Conservation (phyloP, 2,329 filamentous ascomycete genomes). For the Stromatinia cepivora region DNA sequence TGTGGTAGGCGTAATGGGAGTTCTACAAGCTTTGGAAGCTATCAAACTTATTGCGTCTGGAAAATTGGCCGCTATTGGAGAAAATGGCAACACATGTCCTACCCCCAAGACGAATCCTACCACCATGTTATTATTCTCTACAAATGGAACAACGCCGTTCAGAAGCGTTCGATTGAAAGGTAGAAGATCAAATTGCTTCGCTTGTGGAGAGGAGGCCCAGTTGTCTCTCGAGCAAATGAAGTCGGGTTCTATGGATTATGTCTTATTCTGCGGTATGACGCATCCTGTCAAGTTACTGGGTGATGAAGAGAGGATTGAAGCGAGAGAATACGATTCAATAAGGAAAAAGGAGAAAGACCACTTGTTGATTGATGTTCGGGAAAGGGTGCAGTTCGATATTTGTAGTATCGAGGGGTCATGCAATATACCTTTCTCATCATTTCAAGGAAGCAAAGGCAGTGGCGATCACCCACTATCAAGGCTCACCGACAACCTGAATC, state of each 20-base stretch:
- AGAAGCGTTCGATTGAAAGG: conserved; percentile 73
- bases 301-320: conserved; percentile 67
- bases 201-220: conserved; percentile 65
- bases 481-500: conserved; percentile 45
- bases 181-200: conserved; percentile 69
- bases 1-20: conserved; percentile 90
- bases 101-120: conserved; percentile 28
- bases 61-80: conserved; percentile 28
- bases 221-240: conserved; percentile 64
- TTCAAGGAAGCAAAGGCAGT: conserved; percentile 39
- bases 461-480: conserved; percentile 37
- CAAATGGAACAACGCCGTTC: conserved; percentile 58
- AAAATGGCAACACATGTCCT: conserved; percentile 28
- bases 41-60: conserved; percentile 71
- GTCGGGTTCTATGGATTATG: conserved; percentile 74
- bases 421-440: conserved; percentile 67
- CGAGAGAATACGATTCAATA: conserved; percentile 53
- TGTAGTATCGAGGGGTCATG: conserved; percentile 73
- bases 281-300: conserved; percentile 56
- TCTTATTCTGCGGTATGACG: conserved; percentile 75
- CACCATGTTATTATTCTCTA: conserved; percentile 52
- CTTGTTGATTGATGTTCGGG: conserved; percentile 78
- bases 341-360: conserved; percentile 44
- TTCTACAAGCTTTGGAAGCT: conserved; percentile 85
- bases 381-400: conserved; percentile 81